Conservation (phyloP, 2,329 filamentous ascomycete genomes). For the Alternaria arbusti region DNA sequence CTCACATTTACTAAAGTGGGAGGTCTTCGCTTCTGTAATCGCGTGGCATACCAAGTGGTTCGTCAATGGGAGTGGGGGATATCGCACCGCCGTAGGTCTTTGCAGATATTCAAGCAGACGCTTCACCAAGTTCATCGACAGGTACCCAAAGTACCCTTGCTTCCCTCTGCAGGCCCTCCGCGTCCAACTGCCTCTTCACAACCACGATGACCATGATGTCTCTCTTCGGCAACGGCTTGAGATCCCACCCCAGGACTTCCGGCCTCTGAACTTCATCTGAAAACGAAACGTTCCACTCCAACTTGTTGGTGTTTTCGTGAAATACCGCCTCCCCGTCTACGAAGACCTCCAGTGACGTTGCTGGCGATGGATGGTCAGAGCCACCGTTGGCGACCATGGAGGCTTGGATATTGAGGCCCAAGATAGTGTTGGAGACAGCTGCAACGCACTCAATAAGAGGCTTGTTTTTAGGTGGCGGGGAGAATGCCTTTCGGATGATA, state of each 20-base stretch:
- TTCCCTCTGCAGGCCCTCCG: constrained; percentile 7
- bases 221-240: constrained; percentile 24
- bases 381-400: background rate
- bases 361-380: background rate
- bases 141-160: constrained; percentile 1
- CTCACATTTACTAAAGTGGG: background rate
- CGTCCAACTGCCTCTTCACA: constrained; percentile 6
- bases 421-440: background rate
- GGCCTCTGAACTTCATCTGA: constrained; percentile 8
- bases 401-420: background rate
- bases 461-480: background rate
- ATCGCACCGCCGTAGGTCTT: background rate
- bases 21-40: background rate
- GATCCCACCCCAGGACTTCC: constrained; percentile 32
- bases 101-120: no score
- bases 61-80: background rate
- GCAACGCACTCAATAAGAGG: background rate
- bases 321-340: constrained; percentile 23
- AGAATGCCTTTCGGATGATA: background rate
- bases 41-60: background rate
- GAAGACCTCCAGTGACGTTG: constrained; percentile 20
- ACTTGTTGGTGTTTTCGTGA: background rate
- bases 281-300: constrained; percentile 16
- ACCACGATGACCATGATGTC: constrained; percentile 31
- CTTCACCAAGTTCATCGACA: background rate